Evolutionary conservation across 2,329 filamentous ascomycete species (phyloP).

Genomic region (Exophiala dermatitidis): DNA sequence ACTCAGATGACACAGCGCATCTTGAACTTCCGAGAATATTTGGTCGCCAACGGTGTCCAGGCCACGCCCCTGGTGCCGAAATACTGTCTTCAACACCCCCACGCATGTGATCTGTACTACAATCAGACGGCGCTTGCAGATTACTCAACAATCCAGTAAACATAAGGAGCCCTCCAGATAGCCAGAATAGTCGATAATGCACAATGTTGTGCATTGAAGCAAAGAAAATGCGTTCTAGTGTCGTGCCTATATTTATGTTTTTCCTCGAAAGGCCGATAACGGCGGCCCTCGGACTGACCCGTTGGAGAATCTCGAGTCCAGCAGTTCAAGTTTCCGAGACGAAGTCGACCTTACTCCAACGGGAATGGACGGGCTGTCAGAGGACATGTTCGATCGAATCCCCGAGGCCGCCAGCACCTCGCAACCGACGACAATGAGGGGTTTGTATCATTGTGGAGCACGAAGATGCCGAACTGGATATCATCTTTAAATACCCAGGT

Average conservation of each 20-base stretch:
- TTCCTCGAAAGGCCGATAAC: neutral
- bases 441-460: neutral
- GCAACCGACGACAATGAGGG: conserved; percentile 7
- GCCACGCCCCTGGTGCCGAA: conserved; percentile 49
- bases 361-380: neutral
- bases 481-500: no score
- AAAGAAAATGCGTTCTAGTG: neutral
- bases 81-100: conserved; percentile 52
- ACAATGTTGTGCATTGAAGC: neutral
- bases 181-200: neutral
- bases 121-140: conserved; percentile 39
- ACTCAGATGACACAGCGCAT: conserved; percentile 50
- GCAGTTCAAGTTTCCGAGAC: conserved; percentile 2
- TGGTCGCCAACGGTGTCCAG: conserved; percentile 48
- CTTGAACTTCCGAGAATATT: conserved; percentile 54
- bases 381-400: neutral
- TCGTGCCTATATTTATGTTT: neutral
- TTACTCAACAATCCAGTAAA: neutral
- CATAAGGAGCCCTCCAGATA: conserved; percentile 5
- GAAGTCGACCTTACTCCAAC: conserved; percentile 1
- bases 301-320: neutral
- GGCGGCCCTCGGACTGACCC: neutral
- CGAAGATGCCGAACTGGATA: neutral
- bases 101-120: conserved; percentile 50
- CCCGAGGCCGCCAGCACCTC: conserved; percentile 1